Evolutionary conservation across 2,329 filamentous ascomycete genomes (phyloP).

Genomic region (Hypoxylon sp.): DNA sequence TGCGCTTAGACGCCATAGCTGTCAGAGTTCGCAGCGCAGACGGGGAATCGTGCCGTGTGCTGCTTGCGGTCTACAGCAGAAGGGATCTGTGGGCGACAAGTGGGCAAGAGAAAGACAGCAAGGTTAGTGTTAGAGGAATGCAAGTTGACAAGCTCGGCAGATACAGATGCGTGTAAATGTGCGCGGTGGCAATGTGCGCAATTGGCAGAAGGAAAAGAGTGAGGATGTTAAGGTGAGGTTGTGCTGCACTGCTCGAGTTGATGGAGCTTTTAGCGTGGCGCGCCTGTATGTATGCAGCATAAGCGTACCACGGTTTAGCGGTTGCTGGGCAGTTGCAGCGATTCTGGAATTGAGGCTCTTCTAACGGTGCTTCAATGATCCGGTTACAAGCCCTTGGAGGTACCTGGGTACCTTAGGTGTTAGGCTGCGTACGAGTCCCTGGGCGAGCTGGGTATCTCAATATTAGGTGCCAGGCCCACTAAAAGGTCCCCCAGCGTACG

Average conservation of each 20-base stretch:
- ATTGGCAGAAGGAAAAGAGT: no score
- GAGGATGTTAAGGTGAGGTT: background rate
- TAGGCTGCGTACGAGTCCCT: background rate
- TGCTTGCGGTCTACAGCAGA: background rate
- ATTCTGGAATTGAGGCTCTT: conserved; percentile 10
- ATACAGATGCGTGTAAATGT: no score
- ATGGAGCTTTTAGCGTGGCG: conserved; percentile 18
- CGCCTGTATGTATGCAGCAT: background rate
- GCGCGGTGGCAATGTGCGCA: no score
- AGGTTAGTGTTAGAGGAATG: background rate
- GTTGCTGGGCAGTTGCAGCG: background rate
- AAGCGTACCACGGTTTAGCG: background rate
- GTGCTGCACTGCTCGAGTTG: background rate
- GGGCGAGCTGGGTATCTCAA: background rate
- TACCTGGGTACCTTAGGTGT: background rate
- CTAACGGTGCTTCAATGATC: conserved; percentile 21
- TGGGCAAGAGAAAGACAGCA: background rate
- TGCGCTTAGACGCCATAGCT: conserved; percentile 90
- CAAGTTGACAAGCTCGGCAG: no score
- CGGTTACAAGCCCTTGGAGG: background rate
- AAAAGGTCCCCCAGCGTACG: no score
- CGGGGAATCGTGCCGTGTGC: background rate
- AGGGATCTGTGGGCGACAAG: background rate
- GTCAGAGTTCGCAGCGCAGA: background rate
- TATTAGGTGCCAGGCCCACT: no score